A percentile compares a stretch with the other conserved stretches of the same genome.
phyloP scores from a whole-genome alignment of 495 filamentous ascomycete genomes.

The Tuber microsphaerosporum region DNA sequence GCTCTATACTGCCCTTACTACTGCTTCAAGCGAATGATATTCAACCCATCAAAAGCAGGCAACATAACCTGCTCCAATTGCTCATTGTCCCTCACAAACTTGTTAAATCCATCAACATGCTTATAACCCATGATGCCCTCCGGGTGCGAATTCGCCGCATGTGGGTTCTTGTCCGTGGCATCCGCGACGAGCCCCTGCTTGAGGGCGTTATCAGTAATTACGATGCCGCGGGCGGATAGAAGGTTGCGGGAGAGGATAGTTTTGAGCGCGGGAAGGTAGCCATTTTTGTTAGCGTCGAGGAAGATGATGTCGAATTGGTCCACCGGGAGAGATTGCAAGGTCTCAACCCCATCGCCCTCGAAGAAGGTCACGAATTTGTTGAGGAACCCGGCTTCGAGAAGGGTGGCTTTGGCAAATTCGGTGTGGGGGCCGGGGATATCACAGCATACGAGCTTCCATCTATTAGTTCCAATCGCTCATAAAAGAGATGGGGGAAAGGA shows the following conservation, averaged over 20 bases:
- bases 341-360: slow-evolving; percentile 32
- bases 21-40: slow-evolving; percentile 38
- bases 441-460: slow-evolving; percentile 26
- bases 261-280: slow-evolving; percentile 34
- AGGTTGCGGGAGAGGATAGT: slow-evolving; percentile 32
- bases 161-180: slow-evolving; percentile 30
- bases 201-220: slow-evolving; percentile 42
- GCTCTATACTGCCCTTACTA: neutral
- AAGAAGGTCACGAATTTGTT: slow-evolving; percentile 34
- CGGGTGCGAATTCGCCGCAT: neutral
- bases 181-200: slow-evolving; percentile 24
- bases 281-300: slow-evolving; percentile 41
- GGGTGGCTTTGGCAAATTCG: slow-evolving; percentile 24
- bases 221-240: slow-evolving; percentile 36
- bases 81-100: slow-evolving; percentile 33
- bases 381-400: slow-evolving; percentile 19
- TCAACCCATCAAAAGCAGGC: slow-evolving; percentile 43
- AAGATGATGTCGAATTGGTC: slow-evolving; percentile 41
- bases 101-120: slow-evolving; percentile 37
- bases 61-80: slow-evolving; percentile 40
- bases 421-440: slow-evolving; percentile 38
- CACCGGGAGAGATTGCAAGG: slow-evolving; percentile 19
- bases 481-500: neutral
- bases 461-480: slow-evolving; percentile 4
- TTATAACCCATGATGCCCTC: slow-evolving; percentile 17